Percentiles rank a stretch among this genome's conserved stretches.
Conservation (phyloP, 768 basidiomycete genomes). For the Megacollybia marginata region DNA sequence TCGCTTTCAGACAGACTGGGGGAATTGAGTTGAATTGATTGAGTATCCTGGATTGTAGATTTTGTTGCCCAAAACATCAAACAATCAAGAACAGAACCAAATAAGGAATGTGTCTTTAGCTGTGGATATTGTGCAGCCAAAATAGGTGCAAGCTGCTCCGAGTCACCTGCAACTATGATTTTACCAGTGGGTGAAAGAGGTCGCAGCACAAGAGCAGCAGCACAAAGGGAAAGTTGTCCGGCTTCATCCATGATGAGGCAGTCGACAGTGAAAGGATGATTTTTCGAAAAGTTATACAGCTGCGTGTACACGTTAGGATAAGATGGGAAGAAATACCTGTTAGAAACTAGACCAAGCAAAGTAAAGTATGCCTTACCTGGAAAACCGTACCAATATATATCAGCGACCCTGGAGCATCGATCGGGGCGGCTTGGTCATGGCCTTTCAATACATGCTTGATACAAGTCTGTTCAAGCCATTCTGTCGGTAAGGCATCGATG, state of each 20-base stretch:
- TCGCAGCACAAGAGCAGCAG: conserved; percentile 37
- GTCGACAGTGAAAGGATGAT: conserved; percentile 30
- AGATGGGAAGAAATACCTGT: too few species aligned
- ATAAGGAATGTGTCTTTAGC: conserved; percentile 27
- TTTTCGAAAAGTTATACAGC: conserved; percentile 42
- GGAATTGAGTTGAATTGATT: conserved; percentile 8
- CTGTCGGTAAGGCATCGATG: conserved; percentile 27
- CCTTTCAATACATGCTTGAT: conserved; percentile 36
- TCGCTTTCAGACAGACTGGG: conserved; percentile 8
- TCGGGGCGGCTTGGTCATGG: conserved; percentile 30
- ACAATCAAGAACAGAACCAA: conserved; percentile 43
- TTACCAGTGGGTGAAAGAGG: conserved; percentile 28
- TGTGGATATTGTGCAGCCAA: conserved; percentile 38
- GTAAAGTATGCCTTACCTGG: conserved; percentile 24
- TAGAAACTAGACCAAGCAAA: too few species aligned
- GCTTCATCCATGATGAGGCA: conserved; percentile 43
- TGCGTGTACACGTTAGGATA: conserved; percentile 9
- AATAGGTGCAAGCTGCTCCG: conserved; percentile 45
- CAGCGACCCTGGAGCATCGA: conserved; percentile 15
- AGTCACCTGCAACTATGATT: conserved; percentile 44
- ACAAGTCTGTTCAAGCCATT: conserved; percentile 35
- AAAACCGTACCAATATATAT: conserved; percentile 43
- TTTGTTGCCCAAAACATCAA: conserved; percentile 24
- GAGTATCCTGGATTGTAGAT: conserved; percentile 7
- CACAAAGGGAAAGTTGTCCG: conserved; percentile 40